These are phyloP conservation scores for Fraxinus nigra DNA, from an alignment of 305 asterid species.

Conservation along the genomic window DNA sequence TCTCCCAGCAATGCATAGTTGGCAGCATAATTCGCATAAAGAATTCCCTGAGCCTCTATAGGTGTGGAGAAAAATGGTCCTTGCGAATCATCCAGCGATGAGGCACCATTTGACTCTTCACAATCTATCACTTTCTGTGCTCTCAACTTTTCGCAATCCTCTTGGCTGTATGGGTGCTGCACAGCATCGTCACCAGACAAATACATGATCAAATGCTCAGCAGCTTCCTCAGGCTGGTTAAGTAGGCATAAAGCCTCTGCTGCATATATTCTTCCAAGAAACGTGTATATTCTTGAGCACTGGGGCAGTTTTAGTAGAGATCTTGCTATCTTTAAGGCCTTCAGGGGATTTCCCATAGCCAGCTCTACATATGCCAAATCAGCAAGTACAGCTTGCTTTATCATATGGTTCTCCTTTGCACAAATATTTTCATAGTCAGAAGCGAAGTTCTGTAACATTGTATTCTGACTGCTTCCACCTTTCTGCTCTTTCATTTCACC, in stretches of 20 bases:
- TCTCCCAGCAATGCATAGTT: slow-evolving; percentile 64
- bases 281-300: slow-evolving; percentile 56
- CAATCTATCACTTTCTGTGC: slow-evolving; percentile 51
- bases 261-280: slow-evolving; percentile 66
- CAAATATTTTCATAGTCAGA: slow-evolving; percentile 46
- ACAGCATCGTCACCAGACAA: slow-evolving; percentile 46
- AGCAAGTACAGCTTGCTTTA: slow-evolving; percentile 73
- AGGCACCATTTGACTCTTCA: slow-evolving; percentile 50
- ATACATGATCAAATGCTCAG: slow-evolving; percentile 53
- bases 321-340: slow-evolving; percentile 61
- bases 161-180: slow-evolving; percentile 60
- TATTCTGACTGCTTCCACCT: slow-evolving; percentile 49
- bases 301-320: slow-evolving; percentile 58
- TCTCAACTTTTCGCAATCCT: slow-evolving; percentile 69
- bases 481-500: slow-evolving; percentile 81
- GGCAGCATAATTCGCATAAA: slow-evolving; percentile 66
- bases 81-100: slow-evolving; percentile 40
- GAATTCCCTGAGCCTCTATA: slow-evolving; percentile 73
- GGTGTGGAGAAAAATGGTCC: slow-evolving; percentile 55
- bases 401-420: slow-evolving; percentile 60
- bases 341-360: slow-evolving; percentile 68
- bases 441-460: slow-evolving; percentile 41
- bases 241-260: slow-evolving; percentile 87
- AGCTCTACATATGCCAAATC: slow-evolving; percentile 83
- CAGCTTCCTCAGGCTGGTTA: slow-evolving; percentile 77